Evolutionary conservation across 208 protist species (phyloP).

Genomic region (Polymyxa betae): DNA sequence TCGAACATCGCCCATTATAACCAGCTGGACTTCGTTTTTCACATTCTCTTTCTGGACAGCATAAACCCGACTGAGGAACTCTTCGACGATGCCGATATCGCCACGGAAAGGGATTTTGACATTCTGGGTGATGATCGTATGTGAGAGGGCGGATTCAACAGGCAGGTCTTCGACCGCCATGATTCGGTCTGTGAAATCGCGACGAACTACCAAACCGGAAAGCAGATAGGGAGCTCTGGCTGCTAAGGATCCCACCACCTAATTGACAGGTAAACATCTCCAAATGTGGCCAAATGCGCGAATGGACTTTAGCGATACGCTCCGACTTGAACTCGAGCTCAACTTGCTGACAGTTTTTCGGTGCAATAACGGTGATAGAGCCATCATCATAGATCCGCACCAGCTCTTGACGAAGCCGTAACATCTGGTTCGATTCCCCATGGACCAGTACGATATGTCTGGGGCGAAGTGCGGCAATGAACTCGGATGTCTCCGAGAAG

Average conservation of each 20-base stretch:
- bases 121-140: slow-evolving; percentile 32
- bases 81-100: background rate
- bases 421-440: slow-evolving; percentile 54
- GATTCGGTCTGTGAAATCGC: slow-evolving; percentile 49
- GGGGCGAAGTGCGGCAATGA: slow-evolving; percentile 56
- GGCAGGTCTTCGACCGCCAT: slow-evolving; percentile 53
- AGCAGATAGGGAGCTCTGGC: slow-evolving; percentile 51
- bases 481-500: slow-evolving; percentile 55
- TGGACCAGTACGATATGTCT: slow-evolving; percentile 58
- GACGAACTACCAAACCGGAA: slow-evolving; percentile 50
- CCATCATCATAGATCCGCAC: slow-evolving; percentile 36
- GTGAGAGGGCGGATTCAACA: background rate
- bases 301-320: slow-evolving; percentile 52
- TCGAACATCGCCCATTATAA: background rate
- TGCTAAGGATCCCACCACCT: background rate
- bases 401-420: slow-evolving; percentile 36
- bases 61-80: slow-evolving; percentile 35
- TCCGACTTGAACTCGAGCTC: slow-evolving; percentile 57
- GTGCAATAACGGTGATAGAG: slow-evolving; percentile 29
- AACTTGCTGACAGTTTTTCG: slow-evolving; percentile 57
- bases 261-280: background rate
- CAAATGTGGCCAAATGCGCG: background rate
- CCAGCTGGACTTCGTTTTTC: background rate
- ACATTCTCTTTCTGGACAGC: background rate
- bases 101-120: slow-evolving; percentile 36